These are phyloP conservation scores for Capsicum baccatum DNA, from an alignment of 257 asterid species.

Conservation along the genomic window DNA sequence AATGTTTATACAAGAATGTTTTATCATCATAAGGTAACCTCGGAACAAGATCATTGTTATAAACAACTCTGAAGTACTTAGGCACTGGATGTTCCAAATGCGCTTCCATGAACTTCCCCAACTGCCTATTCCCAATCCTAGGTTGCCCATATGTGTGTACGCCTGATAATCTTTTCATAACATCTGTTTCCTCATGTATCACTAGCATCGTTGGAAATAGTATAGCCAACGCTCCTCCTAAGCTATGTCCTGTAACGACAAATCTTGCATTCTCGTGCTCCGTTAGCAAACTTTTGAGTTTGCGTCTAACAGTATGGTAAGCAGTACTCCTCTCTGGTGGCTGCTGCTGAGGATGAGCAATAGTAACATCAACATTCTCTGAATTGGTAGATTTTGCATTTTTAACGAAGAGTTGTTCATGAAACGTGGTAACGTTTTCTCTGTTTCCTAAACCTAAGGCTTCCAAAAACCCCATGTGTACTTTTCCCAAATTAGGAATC, in stretches of 20 bases:
- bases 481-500: constrained; percentile 75
- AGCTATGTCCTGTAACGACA: constrained; percentile 86
- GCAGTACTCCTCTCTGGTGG: constrained; percentile 49
- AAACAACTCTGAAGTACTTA: constrained; percentile 76
- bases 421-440: constrained; percentile 56
- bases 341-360: constrained; percentile 34
- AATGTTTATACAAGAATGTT: constrained; percentile 88
- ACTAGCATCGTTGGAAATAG: constrained; percentile 71
- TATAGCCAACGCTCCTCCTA: constrained; percentile 95
- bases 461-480: constrained; percentile 93
- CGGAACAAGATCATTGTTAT: constrained; percentile 89
- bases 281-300: constrained; percentile 56
- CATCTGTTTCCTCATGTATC: constrained; percentile 63
- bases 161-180: constrained; percentile 59
- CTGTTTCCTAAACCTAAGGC: constrained; percentile 93
- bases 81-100: constrained; percentile 57
- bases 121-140: constrained; percentile 64
- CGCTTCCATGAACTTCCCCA: constrained; percentile 66
- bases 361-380: constrained; percentile 29
- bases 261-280: constrained; percentile 71
- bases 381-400: neutral
- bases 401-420: constrained; percentile 37
- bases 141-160: constrained; percentile 93
- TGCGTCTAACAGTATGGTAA: constrained; percentile 59
- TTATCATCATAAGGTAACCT: constrained; percentile 88